phyloP scores from a whole-genome alignment of 1,139 yeast genomes.

The Geotrichum carabidarum region DNA sequence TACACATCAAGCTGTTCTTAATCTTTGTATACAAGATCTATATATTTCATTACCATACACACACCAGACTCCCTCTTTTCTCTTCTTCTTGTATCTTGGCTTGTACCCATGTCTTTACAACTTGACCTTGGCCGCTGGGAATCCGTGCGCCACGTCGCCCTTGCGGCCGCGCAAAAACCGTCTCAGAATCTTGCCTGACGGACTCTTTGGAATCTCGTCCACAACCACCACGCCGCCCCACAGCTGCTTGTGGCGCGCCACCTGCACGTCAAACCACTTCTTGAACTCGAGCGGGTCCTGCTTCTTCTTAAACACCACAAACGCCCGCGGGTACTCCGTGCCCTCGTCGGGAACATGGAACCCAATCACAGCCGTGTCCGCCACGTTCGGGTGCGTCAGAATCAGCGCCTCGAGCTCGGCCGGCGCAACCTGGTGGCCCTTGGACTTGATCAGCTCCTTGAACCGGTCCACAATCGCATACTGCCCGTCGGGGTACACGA shows the following conservation, averaged over 20 bases:
- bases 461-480: constrained; percentile 65
- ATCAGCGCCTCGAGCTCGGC: constrained; percentile 69
- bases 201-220: constrained; percentile 38
- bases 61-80: not conserved
- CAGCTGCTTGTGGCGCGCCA: constrained; percentile 39
- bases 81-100: not conserved
- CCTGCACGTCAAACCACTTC: constrained; percentile 36
- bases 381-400: constrained; percentile 41
- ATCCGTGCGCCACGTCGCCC: constrained; percentile 25
- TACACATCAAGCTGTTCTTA: too few species aligned
- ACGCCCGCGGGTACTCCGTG: constrained; percentile 40
- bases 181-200: constrained; percentile 41
- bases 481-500: constrained; percentile 49
- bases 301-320: constrained; percentile 29
- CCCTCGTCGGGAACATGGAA: constrained; percentile 32
- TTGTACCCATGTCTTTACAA: constrained; percentile 14
- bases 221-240: constrained; percentile 41
- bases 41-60: not conserved
- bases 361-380: constrained; percentile 39
- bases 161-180: constrained; percentile 32
- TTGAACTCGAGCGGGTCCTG: constrained; percentile 29
- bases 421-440: constrained; percentile 80
- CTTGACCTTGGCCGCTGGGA: constrained; percentile 18
- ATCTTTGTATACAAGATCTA: too few species aligned
- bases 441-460: constrained; percentile 74